Evolutionary conservation across 2,329 filamentous ascomycete species (phyloP), one percentile per base, ranked within the genome.

Genomic region (Sporothrix mexicana): DNA sequence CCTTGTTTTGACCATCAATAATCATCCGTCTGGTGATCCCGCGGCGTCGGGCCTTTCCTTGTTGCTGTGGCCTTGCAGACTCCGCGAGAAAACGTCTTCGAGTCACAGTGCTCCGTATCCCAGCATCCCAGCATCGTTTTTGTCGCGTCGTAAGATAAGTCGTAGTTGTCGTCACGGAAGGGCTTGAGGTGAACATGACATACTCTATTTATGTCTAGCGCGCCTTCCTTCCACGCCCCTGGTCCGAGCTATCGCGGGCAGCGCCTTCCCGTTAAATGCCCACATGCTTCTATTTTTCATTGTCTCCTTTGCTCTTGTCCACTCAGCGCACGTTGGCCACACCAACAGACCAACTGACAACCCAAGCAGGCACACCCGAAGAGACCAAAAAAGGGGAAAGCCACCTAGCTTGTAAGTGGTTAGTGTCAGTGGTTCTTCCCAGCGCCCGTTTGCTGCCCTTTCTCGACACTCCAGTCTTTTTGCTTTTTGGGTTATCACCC

Each of bases 221-320:
- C 43, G 45, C 43, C 62, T 69, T 59, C 23, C 41, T 45, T 12
- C 20, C 17, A 66, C 13, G 43, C 10, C 41, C 69, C 61, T 45
- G 41, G 62, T 17, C 72, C 73, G 47, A 43, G 23, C 69, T 49
- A 66, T 64, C 67, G 47, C 73, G 73, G 73, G 70, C 73, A 73
- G 71, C 68, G 71, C 71, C 73, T 74, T 74, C 73, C 73, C 73
- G 73, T 66, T 15, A 8, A 25, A 45, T 10, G 68, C 55, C 69
- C 64, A 69, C 61, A 53, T 57, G 67, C 49, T 71, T 25, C 45
- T 15, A 30, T 36, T 49, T 49, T 61, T 51, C 47, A 6, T n/a
- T 62, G 53, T 66, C 20, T 47, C 43, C 25, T 45, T 69, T 3
- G 53, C 47, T 23, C 71, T 45, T 69, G 25, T 68, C 53, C 61